phyloP scores from a whole-genome alignment of 75 land plant genomes.

The Azolla pinnata region DNA sequence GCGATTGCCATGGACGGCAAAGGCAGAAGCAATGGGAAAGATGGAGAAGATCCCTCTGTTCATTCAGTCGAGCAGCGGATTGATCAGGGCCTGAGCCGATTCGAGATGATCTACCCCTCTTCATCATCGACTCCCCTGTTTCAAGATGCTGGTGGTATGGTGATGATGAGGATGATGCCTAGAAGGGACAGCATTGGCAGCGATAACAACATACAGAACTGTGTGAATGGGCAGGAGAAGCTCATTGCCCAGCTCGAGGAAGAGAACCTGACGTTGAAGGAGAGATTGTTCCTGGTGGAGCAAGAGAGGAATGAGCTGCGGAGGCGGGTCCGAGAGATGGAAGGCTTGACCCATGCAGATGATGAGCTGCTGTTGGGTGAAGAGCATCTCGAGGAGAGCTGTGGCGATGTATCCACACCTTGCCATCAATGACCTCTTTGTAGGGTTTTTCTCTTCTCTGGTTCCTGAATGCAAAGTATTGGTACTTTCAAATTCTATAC shows the following conservation, averaged over 20 bases:
- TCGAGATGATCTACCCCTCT: constrained; percentile 81
- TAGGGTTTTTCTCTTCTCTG: background rate
- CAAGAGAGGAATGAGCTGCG: constrained; percentile 63
- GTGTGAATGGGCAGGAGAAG: constrained; percentile 66
- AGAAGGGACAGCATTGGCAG: too few relatives aligned
- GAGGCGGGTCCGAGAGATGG: constrained; percentile 40
- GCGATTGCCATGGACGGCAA: too few relatives aligned
- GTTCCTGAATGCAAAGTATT: too few relatives aligned
- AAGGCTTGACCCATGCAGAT: constrained; percentile 10
- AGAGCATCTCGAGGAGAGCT: constrained; percentile 5
- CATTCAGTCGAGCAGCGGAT: constrained; percentile 45
- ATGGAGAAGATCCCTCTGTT: background rate
- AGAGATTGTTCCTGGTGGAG: constrained; percentile 78
- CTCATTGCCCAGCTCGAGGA: constrained; percentile 83
- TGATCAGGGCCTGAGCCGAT: constrained; percentile 86
- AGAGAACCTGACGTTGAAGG: constrained; percentile 84
- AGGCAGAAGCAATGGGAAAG: too few relatives aligned
- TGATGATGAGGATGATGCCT: constrained; percentile 29
- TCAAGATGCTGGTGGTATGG: constrained; percentile 15
- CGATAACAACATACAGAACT: constrained; percentile 7
- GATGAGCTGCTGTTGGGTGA: background rate
- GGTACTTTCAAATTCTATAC: too few relatives aligned
- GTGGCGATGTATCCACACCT: constrained; percentile 6
- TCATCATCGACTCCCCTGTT: too few relatives aligned
- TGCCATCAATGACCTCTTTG: background rate